Base-by-base conservation (phyloP, 257 asterid species). In the Solanum megistacrolobum region DNA sequence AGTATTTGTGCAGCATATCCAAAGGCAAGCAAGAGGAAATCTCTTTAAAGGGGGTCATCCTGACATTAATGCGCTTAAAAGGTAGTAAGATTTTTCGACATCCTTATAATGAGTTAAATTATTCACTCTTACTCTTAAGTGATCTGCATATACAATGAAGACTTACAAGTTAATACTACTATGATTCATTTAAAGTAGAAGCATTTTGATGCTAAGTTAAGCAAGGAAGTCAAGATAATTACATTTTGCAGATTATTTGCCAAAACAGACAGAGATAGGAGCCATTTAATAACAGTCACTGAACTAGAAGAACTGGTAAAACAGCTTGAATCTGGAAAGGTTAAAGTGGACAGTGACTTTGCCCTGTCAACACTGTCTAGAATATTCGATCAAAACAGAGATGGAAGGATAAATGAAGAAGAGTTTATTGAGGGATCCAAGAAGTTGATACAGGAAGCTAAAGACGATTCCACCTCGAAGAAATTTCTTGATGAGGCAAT, bases 361-460 rank as follows among this genome's bases (percentile, higher is more conserved):
- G 95, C 96, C 7, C 88, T 94, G 41, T 36, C 85, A 7, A 79
- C 90, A 75, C 84, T 94, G 4, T 88, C 93, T 89, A 75, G 86
- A 27, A 89, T 87, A n/a, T 90, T 92, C 6, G 94, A 94, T 65
- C 46, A 83, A 43, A 58, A 92, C 84, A 29, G 60, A 14, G 89
- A 83, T 87, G 72, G 23, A 71, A 83, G 9, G 9, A 92, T 93
- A 82, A 85, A 75, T 1, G 92, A 90, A 89, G 58, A 86, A 4
- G 96, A 94, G 86, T 91, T 94, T 86, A 69, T 90, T 13, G 5
- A 76, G 9, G 96, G 96, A 73, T 92, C 91, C 89, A 86, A 89
- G 25, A 83, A 89, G 87, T 92, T 93, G 92, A 89, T 94, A 52
- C 86, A 55, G 12, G 96, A 93, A 89, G 86, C 87, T 46, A 87